Evolutionary conservation across 768 basidiomycete species (phyloP), one percentile per base, ranked within the genome.

Genomic region (Cystobasidium tubakii): DNA sequence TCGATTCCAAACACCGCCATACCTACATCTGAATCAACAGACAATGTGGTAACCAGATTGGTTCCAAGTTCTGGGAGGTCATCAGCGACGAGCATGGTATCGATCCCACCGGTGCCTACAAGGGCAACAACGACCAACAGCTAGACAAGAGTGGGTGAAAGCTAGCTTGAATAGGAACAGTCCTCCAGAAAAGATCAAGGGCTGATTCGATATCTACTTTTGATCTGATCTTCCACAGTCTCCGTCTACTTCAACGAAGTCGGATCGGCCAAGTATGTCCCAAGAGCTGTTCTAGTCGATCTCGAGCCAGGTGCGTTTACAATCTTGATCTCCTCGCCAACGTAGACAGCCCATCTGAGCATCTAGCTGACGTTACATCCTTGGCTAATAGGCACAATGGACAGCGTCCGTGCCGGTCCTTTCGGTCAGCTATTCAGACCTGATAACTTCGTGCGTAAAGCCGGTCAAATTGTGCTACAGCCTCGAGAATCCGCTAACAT

Each of bases 211-310:
- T 39, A 39, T 15, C 39, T n/a, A n/a, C 39, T 39, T 6, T 25
- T 60, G 23, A 9, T 21, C 33, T 60, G 2, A 2, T 25, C 33
- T 23, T 62, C 27, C 3, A 13, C 36, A 25, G 25, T 62, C 66
- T 36, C 73, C 25, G 75, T 75, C 74, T 75, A 75, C 73, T 75
- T 65, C 63, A 75, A 75, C 72, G 75, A 75, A 64, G 55, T 69
- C n/a, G 29, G 60, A 29, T 53, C n/a, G 31, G 69, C 69, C 10
- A 71, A 60, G 31, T 98, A 98, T 81, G 96, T 99, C 80, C 96
- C 95, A 77, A 92, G 96, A 82, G 93, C 96, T 71, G 91, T 98
- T 79, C 86, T 98, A 79, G 88, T 96, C 81, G 96, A 99, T 82
- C 88, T 99, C 76, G 96, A 98, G 85, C 95, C 96, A 46, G 96